A percentile compares a stretch with the other conserved stretches of the same genome.
Conservation (phyloP, 2,329 filamentous ascomycete genomes). For the Verticillium dahliae region DNA sequence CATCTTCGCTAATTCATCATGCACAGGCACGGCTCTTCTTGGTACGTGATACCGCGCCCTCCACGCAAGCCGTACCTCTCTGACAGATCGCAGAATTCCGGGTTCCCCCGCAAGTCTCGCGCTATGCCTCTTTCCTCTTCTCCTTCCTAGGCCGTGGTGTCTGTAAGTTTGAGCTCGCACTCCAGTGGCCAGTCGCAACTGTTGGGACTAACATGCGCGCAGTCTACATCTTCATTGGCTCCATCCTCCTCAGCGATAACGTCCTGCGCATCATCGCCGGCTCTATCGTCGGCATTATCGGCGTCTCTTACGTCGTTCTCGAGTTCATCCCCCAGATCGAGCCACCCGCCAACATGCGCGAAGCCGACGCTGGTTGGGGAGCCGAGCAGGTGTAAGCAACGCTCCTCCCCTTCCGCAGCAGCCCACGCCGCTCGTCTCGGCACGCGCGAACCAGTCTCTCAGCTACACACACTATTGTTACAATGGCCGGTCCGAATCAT, state of each 20-base stretch:
- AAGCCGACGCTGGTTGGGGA: conserved; percentile 69
- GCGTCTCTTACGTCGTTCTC: conserved; percentile 68
- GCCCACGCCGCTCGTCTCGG: conserved; percentile 73
- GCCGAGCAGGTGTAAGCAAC: conserved; percentile 63
- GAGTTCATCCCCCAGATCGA: conserved; percentile 76
- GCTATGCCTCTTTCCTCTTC: conserved; percentile 97
- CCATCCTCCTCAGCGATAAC: conserved; percentile 66
- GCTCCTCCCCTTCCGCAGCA: conserved; percentile 23
- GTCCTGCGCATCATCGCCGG: conserved; percentile 70
- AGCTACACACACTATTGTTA: conserved; percentile 43
- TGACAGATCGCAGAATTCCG: conserved; percentile 63
- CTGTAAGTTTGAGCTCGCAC: conserved; percentile 55
- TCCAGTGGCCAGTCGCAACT: not conserved
- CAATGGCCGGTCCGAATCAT: not conserved
- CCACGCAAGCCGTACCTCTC: not conserved
- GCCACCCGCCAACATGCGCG: conserved; percentile 75
- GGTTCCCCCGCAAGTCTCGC: conserved; percentile 84
- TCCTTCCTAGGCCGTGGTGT: conserved; percentile 92
- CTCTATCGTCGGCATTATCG: conserved; percentile 68
- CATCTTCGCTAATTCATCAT: not conserved
- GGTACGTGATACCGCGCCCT: conserved; percentile 27
- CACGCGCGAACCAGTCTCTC: conserved; percentile 77
- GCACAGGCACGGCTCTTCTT: conserved; percentile 59
- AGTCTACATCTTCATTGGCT: conserved; percentile 97
- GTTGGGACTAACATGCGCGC: not conserved